Conservation (phyloP, 768 basidiomycete species). For the Termitomyces sp. region DNA sequence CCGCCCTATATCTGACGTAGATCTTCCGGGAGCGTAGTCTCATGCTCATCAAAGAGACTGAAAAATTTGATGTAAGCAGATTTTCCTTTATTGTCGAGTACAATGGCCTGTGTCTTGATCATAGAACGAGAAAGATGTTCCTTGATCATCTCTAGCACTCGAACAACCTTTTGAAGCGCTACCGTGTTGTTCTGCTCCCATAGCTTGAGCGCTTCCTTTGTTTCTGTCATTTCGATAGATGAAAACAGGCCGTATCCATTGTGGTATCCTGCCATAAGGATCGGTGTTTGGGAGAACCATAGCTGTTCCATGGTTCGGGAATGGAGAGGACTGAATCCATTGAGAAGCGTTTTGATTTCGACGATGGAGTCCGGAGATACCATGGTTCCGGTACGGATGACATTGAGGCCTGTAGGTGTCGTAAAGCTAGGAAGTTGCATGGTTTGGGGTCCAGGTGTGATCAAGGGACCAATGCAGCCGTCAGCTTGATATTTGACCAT, state of each 20-base stretch:
- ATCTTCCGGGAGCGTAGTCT: conserved; percentile 10
- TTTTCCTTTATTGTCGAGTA: neutral
- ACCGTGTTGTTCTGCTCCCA: conserved; percentile 14
- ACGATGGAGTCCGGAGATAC: conserved; percentile 11
- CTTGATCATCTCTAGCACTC: conserved; percentile 16
- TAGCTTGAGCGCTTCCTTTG: conserved; percentile 1
- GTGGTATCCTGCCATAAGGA: conserved; percentile 16
- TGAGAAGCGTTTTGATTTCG: conserved; percentile 19
- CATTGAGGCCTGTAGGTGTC: conserved; percentile 8
- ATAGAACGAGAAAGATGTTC: conserved; percentile 7
- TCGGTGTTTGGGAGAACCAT: conserved; percentile 19
- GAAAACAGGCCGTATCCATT: conserved; percentile 15
- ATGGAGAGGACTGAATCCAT: neutral
- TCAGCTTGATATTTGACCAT: conserved; percentile 28
- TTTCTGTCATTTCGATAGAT: conserved; percentile 4
- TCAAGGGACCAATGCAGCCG: conserved; percentile 16
- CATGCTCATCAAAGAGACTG: conserved; percentile 9
- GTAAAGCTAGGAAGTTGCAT: neutral
- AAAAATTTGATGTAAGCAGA: conserved; percentile 5
- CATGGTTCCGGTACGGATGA: conserved; percentile 7
- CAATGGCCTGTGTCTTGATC: conserved; percentile 12
- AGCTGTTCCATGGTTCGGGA: conserved; percentile 13
- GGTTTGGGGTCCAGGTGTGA: neutral
- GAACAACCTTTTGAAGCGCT: conserved; percentile 11
- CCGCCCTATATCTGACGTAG: conserved; percentile 7